A percentile compares a stretch with the other conserved stretches of the same genome.
These are phyloP conservation scores for Aspergillus carlsbadensis DNA, from an alignment of 495 filamentous ascomycete genomes.

Conservation along the genomic window DNA sequence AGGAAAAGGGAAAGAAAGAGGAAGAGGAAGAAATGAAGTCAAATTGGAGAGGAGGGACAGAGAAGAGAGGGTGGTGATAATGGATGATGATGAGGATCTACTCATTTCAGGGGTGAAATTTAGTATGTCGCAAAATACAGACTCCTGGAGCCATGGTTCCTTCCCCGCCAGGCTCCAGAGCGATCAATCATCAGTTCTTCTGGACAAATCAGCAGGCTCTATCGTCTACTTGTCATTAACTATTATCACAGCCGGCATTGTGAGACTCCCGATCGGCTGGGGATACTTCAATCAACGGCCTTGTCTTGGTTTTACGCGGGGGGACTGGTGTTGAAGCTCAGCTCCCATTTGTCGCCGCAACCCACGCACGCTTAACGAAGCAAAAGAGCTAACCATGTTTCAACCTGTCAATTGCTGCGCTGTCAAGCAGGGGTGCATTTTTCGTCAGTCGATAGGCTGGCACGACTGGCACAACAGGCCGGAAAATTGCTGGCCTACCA, in stretches of 20 bases:
- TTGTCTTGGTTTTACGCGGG: background rate
- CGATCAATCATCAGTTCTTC: background rate
- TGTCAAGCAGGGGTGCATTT: background rate
- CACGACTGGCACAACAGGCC: too few species aligned
- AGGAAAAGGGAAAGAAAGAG: constrained; percentile 18
- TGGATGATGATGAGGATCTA: constrained; percentile 29
- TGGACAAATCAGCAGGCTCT: background rate
- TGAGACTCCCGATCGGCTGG: background rate
- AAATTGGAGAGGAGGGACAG: constrained; percentile 2
- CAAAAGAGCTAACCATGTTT: background rate
- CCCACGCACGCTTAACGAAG: background rate
- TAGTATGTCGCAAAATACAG: constrained; percentile 20
- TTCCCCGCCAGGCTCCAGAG: background rate
- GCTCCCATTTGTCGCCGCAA: background rate
- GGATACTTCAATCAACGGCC: too few species aligned
- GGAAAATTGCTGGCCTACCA: too few species aligned
- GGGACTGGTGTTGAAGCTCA: background rate
- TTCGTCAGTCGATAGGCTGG: background rate
- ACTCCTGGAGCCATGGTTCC: constrained; percentile 14
- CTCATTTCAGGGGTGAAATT: constrained; percentile 30
- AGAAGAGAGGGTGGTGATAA: constrained; percentile 8
- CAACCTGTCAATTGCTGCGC: background rate
- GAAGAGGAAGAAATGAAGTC: constrained; percentile 10
- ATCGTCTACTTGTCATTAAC: background rate
- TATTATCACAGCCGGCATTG: background rate